phyloP scores from a whole-genome alignment of 176 grass and related monocot species.

The Sorghum bicolor region DNA sequence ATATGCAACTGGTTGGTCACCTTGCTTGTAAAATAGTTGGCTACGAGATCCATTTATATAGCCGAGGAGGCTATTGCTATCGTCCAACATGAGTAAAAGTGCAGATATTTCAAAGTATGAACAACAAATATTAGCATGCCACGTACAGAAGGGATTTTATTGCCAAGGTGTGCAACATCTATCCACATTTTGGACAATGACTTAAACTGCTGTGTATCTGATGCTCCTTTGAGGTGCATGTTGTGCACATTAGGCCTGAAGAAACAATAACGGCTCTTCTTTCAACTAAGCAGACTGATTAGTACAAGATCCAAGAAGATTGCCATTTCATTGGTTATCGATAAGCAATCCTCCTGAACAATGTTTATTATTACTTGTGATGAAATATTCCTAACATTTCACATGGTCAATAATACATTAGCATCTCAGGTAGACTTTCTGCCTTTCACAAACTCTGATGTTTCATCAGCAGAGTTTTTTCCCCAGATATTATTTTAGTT shows the following conservation, averaged over 20 bases:
- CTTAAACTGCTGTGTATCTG: constrained; percentile 34
- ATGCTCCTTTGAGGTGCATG: constrained; percentile 18
- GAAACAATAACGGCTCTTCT: constrained; percentile 16
- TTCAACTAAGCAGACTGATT: not conserved
- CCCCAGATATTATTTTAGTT: not conserved
- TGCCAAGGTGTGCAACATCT: constrained; percentile 38
- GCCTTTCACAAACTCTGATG: not conserved
- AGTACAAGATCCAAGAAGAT: not conserved
- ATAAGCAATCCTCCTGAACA: not conserved
- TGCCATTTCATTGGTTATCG: not conserved
- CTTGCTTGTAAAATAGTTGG: constrained; percentile 16
- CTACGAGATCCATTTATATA: constrained; percentile 58
- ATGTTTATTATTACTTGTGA: not conserved
- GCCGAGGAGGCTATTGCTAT: constrained; percentile 29
- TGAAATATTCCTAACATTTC: not conserved
- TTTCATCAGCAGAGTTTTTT: not conserved
- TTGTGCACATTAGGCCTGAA: not conserved
- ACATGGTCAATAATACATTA: not conserved
- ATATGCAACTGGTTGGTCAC: constrained; percentile 8
- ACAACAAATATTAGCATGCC: constrained; percentile 25
- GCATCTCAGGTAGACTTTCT: not conserved
- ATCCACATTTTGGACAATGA: constrained; percentile 47
- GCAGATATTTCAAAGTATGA: constrained; percentile 43
- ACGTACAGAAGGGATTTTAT: constrained; percentile 34
- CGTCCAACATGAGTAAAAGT: constrained; percentile 25